phyloP scores from a whole-genome alignment of 78 protist genomes.

The Pigoraptor vietnamica region DNA sequence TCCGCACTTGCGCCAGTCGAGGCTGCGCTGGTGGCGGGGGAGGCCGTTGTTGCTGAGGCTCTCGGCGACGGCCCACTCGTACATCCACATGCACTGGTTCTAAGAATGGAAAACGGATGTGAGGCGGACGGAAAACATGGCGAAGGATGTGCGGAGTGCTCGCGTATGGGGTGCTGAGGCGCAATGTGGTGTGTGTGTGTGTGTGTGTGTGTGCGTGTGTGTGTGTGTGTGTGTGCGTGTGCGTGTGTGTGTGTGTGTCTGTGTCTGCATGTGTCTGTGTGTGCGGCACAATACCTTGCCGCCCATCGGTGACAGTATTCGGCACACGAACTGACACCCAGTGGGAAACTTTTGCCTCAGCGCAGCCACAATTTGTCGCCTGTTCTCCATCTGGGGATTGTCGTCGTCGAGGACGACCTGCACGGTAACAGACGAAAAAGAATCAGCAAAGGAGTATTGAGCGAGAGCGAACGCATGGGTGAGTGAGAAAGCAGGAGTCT shows the following conservation, averaged over 20 bases:
- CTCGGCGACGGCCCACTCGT: background rate
- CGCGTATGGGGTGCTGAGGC: too few species aligned
- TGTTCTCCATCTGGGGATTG: background rate
- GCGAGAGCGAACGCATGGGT: background rate
- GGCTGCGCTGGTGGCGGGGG: background rate
- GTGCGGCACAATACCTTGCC: too few species aligned
- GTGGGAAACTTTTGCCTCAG: background rate
- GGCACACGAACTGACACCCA: background rate
- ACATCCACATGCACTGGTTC: background rate
- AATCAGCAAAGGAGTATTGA: background rate
- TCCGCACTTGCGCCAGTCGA: background rate
- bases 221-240: too few species aligned
- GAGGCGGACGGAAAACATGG: too few species aligned
- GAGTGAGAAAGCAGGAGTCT: too few species aligned
- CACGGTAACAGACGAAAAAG: background rate
- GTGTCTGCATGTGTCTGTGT: too few species aligned
- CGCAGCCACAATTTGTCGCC: background rate
- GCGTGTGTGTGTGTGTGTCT: too few species aligned
- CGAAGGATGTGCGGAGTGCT: too few species aligned
- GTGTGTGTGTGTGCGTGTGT: too few species aligned
- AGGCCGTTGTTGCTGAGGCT: background rate
- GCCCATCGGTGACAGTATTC: background rate
- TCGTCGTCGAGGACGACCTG: background rate
- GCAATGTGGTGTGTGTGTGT: too few species aligned
- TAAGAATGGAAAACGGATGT: too few species aligned